Evolutionary conservation across 176 grass and related monocot species (phyloP).

Genomic region (Tillandsia leiboldiana): DNA sequence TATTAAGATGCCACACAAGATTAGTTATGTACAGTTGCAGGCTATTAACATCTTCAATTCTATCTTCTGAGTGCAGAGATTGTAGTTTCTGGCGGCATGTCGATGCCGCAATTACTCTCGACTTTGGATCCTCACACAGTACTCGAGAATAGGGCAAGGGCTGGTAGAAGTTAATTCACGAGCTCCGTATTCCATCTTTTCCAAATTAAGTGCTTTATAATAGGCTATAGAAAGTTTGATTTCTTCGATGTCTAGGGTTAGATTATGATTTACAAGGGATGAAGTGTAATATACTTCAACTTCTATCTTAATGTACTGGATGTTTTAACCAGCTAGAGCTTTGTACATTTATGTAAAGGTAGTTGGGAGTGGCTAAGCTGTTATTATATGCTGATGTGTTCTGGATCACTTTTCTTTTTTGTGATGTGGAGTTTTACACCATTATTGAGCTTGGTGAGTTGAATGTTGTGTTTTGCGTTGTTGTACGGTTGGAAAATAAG

Average conservation of each 20-base stretch:
- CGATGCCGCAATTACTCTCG: constrained; percentile 85
- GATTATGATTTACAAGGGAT: not conserved
- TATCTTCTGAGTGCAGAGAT: constrained; percentile 47
- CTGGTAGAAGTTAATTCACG: constrained; percentile 46
- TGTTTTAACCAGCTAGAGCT: not conserved
- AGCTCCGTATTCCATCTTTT: not conserved
- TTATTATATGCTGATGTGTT: not conserved
- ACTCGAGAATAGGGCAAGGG: constrained; percentile 30
- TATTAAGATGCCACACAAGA: not conserved
- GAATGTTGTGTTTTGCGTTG: too few relatives aligned
- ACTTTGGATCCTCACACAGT: constrained; percentile 65
- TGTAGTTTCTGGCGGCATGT: constrained; percentile 94
- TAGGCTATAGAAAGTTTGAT: not conserved
- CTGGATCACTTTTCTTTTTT: not conserved
- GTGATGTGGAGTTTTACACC: too few relatives aligned
- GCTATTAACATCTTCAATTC: not conserved
- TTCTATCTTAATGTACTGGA: not conserved
- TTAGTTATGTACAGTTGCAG: not conserved
- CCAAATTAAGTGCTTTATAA: not conserved
- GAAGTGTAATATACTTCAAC: not conserved
- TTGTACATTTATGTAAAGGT: not conserved
- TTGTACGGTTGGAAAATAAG: too few relatives aligned
- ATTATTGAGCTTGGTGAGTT: too few relatives aligned
- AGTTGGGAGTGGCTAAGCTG: not conserved
- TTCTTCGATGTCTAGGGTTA: not conserved